Evolutionary conservation across 2,329 filamentous ascomycete genomes (phyloP).

Genomic region (Fonsecaea pedrosoi): DNA sequence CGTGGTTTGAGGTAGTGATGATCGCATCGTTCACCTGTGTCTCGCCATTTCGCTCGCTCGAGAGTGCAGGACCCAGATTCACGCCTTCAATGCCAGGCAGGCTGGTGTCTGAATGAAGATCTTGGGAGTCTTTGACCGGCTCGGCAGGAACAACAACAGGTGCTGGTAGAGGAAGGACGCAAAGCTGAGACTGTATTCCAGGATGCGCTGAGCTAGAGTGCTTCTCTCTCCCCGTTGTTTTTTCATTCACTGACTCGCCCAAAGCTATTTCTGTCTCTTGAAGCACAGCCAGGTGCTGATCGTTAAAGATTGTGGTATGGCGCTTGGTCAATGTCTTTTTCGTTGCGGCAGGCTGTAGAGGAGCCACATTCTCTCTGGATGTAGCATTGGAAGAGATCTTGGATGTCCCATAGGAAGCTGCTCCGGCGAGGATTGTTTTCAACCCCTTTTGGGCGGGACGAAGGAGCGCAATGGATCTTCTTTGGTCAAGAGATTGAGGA

Average conservation of each 20-base stretch:
- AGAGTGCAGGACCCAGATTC: slow-evolving; percentile 28
- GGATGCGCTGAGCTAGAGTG: slow-evolving; percentile 1
- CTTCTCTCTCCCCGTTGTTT: slow-evolving; percentile 12
- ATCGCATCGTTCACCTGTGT: slow-evolving; percentile 14
- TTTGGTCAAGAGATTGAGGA: slow-evolving; percentile 45
- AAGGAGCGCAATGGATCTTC: slow-evolving; percentile 56
- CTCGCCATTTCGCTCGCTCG: slow-evolving; percentile 29
- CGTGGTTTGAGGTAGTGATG: slow-evolving; percentile 21
- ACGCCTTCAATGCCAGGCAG: slow-evolving; percentile 38
- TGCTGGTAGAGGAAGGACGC: slow-evolving; percentile 20
- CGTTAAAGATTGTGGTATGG: slow-evolving; percentile 62
- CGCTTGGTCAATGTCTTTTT: slow-evolving; percentile 61
- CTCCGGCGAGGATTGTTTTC: slow-evolving; percentile 49
- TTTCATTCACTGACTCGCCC: slow-evolving; percentile 10
- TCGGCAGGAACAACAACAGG: slow-evolving; percentile 37
- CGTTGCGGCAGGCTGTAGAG: slow-evolving; percentile 44
- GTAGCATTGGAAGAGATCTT: slow-evolving; percentile 42
- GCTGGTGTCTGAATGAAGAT: slow-evolving; percentile 35
- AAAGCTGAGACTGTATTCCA: slow-evolving; percentile 41
- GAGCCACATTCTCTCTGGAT: slow-evolving; percentile 38
- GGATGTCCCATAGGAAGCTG: slow-evolving; percentile 30
- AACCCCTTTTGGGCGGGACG: slow-evolving; percentile 67
- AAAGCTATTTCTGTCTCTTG: slow-evolving; percentile 37
- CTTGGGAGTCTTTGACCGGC: slow-evolving; percentile 35
- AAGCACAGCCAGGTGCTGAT: slow-evolving; percentile 48